A percentile compares a stretch with the other conserved stretches of the same genome.
phyloP scores from a whole-genome alignment of 2,329 filamentous ascomycete species.

The Pseudocercospora ulei region DNA sequence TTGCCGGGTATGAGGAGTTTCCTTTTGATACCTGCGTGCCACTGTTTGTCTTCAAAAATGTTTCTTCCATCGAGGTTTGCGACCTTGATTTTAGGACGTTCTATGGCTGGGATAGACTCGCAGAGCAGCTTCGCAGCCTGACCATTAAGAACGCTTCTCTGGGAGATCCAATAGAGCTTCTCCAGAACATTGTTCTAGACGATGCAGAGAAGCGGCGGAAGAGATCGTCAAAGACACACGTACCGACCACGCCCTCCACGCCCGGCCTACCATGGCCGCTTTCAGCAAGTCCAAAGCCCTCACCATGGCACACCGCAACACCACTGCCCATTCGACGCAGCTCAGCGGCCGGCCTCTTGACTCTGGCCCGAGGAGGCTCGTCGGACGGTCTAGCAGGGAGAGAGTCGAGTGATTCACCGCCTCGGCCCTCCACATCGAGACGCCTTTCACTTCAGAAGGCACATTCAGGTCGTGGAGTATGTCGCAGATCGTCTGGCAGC shows the following conservation, averaged over 20 bases:
- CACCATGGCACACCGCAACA: conserved; percentile 48
- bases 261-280: conserved; percentile 46
- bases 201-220: conserved; percentile 81
- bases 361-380: conserved; percentile 51
- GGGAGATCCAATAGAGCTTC: conserved; percentile 79
- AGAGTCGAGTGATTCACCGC: conserved; percentile 71
- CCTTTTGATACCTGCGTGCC: conserved; percentile 96
- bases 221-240: conserved; percentile 63
- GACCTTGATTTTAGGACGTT: conserved; percentile 96
- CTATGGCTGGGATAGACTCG: conserved; percentile 89
- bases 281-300: conserved; percentile 25
- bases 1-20: conserved; percentile 91
- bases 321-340: conserved; percentile 40
- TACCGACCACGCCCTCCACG: conserved; percentile 66
- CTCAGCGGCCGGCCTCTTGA: conserved; percentile 44
- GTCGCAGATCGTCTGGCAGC: conserved; percentile 77
- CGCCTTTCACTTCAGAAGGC: conserved; percentile 57
- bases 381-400: conserved; percentile 36
- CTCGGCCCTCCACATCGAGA: conserved; percentile 64
- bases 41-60: conserved; percentile 92
- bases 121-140: conserved; percentile 82
- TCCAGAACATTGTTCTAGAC: conserved; percentile 88
- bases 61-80: conserved; percentile 85
- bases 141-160: conserved; percentile 79
- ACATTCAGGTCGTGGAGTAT: conserved; percentile 52